phyloP scores from a whole-genome alignment of 352 stramenopile genomes.

The Phytophthora rubi region DNA sequence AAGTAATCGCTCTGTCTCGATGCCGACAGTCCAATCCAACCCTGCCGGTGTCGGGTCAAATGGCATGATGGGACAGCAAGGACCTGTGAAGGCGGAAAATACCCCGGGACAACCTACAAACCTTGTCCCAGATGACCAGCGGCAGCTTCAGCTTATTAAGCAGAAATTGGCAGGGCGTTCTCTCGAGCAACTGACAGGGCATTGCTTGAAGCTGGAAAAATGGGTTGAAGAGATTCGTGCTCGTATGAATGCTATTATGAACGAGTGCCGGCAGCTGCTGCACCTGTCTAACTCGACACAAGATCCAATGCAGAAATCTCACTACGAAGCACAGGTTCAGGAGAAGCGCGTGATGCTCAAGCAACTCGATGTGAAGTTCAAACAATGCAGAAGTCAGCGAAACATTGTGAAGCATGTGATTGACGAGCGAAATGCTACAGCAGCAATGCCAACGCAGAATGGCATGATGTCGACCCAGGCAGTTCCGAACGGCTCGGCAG shows the following conservation, averaged over 20 bases:
- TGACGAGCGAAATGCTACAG: constrained; percentile 44
- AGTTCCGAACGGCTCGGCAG: constrained; percentile 14
- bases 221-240: constrained; percentile 80
- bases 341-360: constrained; percentile 76
- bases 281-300: constrained; percentile 79
- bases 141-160: constrained; percentile 76
- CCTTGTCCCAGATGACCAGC: constrained; percentile 70
- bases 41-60: constrained; percentile 14
- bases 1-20: constrained; percentile 22
- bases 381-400: constrained; percentile 78
- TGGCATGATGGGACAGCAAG: constrained; percentile 26
- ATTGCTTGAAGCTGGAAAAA: constrained; percentile 86
- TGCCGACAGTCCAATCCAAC: constrained; percentile 14
- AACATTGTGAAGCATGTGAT: constrained; percentile 88
- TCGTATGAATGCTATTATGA: constrained; percentile 85
- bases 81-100: constrained; percentile 29
- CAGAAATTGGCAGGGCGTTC: constrained; percentile 72
- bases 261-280: constrained; percentile 81
- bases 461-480: neutral
- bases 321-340: constrained; percentile 76
- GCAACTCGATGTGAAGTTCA: constrained; percentile 82
- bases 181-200: constrained; percentile 74
- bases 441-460: constrained; percentile 22
- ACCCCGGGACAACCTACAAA: constrained; percentile 42
- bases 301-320: constrained; percentile 59